A percentile compares a stretch with the other conserved stretches of the same genome.
phyloP scores from a whole-genome alignment of 495 filamentous ascomycete genomes.

The Aspergillus ostianus region DNA sequence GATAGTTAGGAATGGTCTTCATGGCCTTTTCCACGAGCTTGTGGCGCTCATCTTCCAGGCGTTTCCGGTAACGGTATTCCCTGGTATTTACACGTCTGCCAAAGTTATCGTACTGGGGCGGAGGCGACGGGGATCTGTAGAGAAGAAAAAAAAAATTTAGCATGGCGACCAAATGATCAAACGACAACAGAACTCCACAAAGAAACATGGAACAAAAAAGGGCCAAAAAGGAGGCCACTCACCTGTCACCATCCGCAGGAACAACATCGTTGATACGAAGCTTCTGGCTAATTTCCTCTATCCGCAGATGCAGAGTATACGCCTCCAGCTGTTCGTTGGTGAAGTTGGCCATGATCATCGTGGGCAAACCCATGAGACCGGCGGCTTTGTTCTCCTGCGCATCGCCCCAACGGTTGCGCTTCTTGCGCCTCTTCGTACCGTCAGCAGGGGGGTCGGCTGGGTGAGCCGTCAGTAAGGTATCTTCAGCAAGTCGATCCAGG shows the following conservation, averaged over 20 bases:
- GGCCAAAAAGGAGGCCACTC: conserved; percentile 28
- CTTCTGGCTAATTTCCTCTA: conserved; percentile 99
- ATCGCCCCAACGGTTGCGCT: conserved; percentile 97
- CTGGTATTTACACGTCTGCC: conserved; percentile 97
- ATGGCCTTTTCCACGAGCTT: conserved; percentile 97
- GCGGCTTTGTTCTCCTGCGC: conserved; percentile 96
- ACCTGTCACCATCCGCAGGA: conserved; percentile 92
- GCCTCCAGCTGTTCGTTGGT: conserved; percentile 97
- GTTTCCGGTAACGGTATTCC: conserved; percentile 96
- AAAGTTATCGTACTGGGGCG: conserved; percentile 98
- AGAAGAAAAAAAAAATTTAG: conserved; percentile 21
- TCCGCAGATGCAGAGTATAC: conserved; percentile 90
- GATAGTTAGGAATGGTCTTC: conserved; percentile 97
- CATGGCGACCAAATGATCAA: neutral
- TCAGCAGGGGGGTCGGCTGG: conserved; percentile 58
- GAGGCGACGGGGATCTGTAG: conserved; percentile 84
- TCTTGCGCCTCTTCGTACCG: conserved; percentile 83
- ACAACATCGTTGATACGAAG: conserved; percentile 97
- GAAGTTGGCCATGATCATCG: conserved; percentile 94
- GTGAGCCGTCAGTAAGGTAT: conserved; percentile 5
- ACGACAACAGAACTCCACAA: neutral
- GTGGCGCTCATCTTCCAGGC: conserved; percentile 96
- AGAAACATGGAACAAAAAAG: neutral
- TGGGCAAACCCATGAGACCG: conserved; percentile 95
- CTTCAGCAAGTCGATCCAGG: conserved; percentile 2